These are phyloP conservation scores for Mycena crocata DNA, from an alignment of 768 basidiomycete genomes.

Conservation along the genomic window DNA sequence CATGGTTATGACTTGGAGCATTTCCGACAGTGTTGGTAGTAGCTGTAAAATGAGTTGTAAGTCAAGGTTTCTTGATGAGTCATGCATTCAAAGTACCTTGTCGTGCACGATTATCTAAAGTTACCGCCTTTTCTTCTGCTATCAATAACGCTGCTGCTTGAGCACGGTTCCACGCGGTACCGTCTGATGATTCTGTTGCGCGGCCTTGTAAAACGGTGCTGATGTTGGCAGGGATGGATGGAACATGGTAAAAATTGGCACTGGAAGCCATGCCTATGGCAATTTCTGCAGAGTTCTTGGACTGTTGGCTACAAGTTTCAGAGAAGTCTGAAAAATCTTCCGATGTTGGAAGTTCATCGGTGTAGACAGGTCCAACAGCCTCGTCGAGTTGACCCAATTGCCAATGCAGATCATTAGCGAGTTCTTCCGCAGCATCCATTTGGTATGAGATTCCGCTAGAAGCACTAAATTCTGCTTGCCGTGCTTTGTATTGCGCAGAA, in stretches of 20 bases:
- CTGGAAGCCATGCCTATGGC: constrained; percentile 12
- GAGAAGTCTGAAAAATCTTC: too few relatives aligned
- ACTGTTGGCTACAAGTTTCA: not conserved
- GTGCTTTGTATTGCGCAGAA: constrained; percentile 14
- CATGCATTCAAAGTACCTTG: too few relatives aligned
- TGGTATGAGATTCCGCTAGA: not conserved
- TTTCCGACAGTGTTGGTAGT: too few relatives aligned
- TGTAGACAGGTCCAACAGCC: too few relatives aligned
- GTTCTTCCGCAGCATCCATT: not conserved
- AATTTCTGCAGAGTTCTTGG: not conserved
- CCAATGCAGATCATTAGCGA: constrained; percentile 14
- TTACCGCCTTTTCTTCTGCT: constrained; percentile 5
- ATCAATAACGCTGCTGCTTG: not conserved
- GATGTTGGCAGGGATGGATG: constrained; percentile 1
- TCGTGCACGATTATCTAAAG: too few relatives aligned
- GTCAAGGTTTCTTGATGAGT: too few relatives aligned
- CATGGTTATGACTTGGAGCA: too few relatives aligned
- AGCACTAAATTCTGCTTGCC: not conserved
- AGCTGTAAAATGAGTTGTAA: too few relatives aligned
- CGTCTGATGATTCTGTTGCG: not conserved
- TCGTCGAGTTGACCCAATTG: constrained; percentile 16
- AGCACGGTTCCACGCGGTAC: not conserved
- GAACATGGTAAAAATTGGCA: too few relatives aligned
- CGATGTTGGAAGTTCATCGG: too few relatives aligned
- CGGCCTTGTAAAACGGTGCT: not conserved